Conservation (phyloP, 1,284 basidiomycete genomes). For the Fomes fomentarius region DNA sequence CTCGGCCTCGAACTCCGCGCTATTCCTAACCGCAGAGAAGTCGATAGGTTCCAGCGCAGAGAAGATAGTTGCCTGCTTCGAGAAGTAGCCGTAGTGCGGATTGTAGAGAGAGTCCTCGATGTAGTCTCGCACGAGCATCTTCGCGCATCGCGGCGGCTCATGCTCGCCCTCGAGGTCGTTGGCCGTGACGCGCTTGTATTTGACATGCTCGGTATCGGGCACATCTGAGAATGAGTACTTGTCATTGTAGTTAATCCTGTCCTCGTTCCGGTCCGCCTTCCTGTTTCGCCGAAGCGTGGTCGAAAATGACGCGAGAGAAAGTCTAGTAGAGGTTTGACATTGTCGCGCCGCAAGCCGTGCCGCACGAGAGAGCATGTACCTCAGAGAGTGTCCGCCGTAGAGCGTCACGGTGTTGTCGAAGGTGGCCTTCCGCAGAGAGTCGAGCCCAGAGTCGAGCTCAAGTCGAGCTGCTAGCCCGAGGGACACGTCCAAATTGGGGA, state of each 20-base stretch:
- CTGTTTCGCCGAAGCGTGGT: constrained; percentile 13
- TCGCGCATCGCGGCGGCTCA: constrained; percentile 80
- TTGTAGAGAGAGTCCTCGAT: constrained; percentile 98
- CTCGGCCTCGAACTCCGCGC: constrained; percentile 79
- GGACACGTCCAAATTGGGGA: background rate
- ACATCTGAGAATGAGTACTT: constrained; percentile 52
- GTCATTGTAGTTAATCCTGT: constrained; percentile 76
- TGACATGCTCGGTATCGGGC: constrained; percentile 49
- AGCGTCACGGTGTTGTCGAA: too few relatives aligned
- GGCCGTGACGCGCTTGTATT: constrained; percentile 75
- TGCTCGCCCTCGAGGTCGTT: constrained; percentile 63
- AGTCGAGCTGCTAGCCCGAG: too few relatives aligned
- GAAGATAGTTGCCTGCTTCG: constrained; percentile 89
- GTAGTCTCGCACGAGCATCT: constrained; percentile 96
- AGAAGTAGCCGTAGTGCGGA: constrained; percentile 97
- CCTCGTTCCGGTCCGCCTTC: constrained; percentile 46
- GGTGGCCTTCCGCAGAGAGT: too few relatives aligned
- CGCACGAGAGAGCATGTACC: constrained; percentile 24
- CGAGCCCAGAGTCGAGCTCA: too few relatives aligned
- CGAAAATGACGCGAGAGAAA: constrained; percentile 11
- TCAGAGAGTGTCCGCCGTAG: background rate
- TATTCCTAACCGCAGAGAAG: constrained; percentile 71
- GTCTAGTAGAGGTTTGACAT: constrained; percentile 9
- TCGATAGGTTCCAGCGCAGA: constrained; percentile 72
- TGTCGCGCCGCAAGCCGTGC: constrained; percentile 13